Evolutionary conservation across 2,329 filamentous ascomycete species (phyloP), one percentile per base, ranked within the genome.

Genomic region (Ophiostoma montium): DNA sequence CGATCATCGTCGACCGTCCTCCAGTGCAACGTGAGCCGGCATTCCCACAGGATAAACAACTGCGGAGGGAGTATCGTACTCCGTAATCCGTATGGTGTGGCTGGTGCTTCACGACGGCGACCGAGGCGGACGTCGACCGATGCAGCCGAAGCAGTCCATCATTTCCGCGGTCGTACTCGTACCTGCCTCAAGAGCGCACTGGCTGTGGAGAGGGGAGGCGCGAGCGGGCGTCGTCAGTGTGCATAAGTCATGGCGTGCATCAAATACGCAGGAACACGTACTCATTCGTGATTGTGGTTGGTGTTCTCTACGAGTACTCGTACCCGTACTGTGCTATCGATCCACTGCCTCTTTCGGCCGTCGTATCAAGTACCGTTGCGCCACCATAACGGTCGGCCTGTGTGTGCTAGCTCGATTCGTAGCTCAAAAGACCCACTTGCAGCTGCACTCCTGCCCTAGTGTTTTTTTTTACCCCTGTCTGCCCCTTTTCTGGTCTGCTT

Each of bases 391-490:
- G 33, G 33, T 39, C 23, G 33, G 16, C 2, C 30, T n/a, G 23
- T 27, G 35, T n/a, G 35, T 16, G 15, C 13, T 42, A 42, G 39
- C 39, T 27, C 21, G 15, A 21, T 27, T 27, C 23, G 30, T 42
- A 36, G 32, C 42, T 33, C 15, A 3, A 12, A 10, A 9, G 32
- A n/a, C 43, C 43, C 43, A 35, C 35, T 27, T 9, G 13, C 18
- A 18, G 38, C 23, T n/a, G 35, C 23, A 19, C 46, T 39, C 27
- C 35, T 36, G 19, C 23, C 33, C 18, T 47, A 47, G 46, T 30
- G 23, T 15, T 36, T n/a, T n/a, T 38, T 18, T 21, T 21, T 5
- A 47, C 46, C 46, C 46, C 46, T 47, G 46, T 36, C 35, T 31
- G n/a, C 45, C 35, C 46, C 23, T 32, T 39, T 47, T 47, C 11